Percentiles rank a stretch among this genome's conserved stretches.
These are phyloP conservation scores for Exutisphaerella laricina DNA, from an alignment of 2,329 filamentous ascomycete species.

Conservation along the genomic window DNA sequence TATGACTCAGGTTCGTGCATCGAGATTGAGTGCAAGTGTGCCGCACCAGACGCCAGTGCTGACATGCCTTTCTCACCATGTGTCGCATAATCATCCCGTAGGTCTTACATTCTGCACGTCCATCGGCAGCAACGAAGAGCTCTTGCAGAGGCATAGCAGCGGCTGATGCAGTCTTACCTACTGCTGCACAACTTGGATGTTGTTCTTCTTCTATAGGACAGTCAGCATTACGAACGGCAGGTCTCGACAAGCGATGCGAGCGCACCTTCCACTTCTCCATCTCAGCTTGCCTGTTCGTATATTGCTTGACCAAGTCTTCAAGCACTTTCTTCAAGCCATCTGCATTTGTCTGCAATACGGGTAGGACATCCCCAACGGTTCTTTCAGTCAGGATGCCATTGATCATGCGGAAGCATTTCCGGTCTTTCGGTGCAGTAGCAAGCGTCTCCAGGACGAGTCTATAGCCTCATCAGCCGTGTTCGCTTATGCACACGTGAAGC, in stretches of 20 bases:
- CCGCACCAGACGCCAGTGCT: too few species aligned
- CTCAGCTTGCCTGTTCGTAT: constrained; percentile 89
- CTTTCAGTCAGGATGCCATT: constrained; percentile 94
- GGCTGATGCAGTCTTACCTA: too few species aligned
- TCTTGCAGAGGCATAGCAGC: too few species aligned
- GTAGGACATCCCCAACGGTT: constrained; percentile 87
- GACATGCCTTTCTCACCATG: too few species aligned
- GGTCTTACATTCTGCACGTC: too few species aligned
- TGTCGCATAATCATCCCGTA: too few species aligned
- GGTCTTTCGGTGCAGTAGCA: constrained; percentile 70
- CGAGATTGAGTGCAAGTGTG: too few species aligned
- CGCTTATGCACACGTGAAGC: constrained; percentile 3
- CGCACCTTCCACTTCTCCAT: constrained; percentile 97
- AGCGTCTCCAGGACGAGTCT: constrained; percentile 94
- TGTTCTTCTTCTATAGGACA: constrained; percentile 71
- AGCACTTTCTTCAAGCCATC: constrained; percentile 91
- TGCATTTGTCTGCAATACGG: constrained; percentile 85
- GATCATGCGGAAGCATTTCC: constrained; percentile 98
- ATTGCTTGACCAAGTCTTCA: constrained; percentile 92
- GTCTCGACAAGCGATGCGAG: constrained; percentile 12
- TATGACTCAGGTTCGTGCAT: too few species aligned
- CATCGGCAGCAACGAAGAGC: too few species aligned
- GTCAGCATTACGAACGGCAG: constrained; percentile 11
- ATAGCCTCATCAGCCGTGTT: constrained; percentile 1
- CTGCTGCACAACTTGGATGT: constrained; percentile 78